Percentiles rank a stretch among this genome's conserved stretches.
phyloP scores from a whole-genome alignment of 306 rosid genomes.

The Astragalus glycyphyllos region DNA sequence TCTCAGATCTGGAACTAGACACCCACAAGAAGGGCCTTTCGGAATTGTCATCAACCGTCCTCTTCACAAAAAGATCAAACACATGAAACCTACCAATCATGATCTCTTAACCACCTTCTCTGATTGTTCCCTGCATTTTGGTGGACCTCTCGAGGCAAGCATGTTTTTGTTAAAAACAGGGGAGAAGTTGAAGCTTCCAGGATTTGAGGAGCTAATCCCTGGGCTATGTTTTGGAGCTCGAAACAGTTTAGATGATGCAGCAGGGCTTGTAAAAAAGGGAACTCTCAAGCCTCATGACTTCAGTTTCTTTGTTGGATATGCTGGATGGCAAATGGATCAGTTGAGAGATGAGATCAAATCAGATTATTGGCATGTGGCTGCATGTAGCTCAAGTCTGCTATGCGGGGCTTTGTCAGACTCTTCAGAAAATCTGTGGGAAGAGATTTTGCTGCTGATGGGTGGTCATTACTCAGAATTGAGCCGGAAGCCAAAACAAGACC shows the following conservation, averaged over 20 bases:
- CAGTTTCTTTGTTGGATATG: conserved; percentile 93
- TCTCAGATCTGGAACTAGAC: conserved; percentile 90
- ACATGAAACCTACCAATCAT: conserved; percentile 84
- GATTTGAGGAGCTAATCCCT: conserved; percentile 88
- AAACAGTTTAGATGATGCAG: conserved; percentile 88
- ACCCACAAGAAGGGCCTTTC: conserved; percentile 92
- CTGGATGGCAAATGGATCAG: conserved; percentile 99
- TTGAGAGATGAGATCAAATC: conserved; percentile 93
- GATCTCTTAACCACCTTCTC: conserved; percentile 89
- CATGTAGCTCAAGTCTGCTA: conserved; percentile 91
- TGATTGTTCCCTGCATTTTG: conserved; percentile 85
- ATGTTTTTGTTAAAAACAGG: conserved; percentile 80
- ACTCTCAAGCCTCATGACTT: conserved; percentile 81
- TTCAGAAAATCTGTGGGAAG: conserved; percentile 87
- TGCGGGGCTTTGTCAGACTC: conserved; percentile 60
- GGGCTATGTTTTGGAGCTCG: conserved; percentile 92
- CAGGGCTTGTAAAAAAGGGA: conserved; percentile 86
- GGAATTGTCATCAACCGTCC: conserved; percentile 95
- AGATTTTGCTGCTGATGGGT: conserved; percentile 92
- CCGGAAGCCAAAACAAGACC: conserved; percentile 95
- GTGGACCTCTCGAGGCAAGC: conserved; percentile 98
- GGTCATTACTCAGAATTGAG: conserved; percentile 94
- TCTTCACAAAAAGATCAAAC: conserved; percentile 82
- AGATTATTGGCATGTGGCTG: conserved; percentile 93
- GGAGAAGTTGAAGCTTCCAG: conserved; percentile 68